Evolutionary conservation across 2,329 filamentous ascomycete species (phyloP).

Genomic region (Monosporascus sp.): DNA sequence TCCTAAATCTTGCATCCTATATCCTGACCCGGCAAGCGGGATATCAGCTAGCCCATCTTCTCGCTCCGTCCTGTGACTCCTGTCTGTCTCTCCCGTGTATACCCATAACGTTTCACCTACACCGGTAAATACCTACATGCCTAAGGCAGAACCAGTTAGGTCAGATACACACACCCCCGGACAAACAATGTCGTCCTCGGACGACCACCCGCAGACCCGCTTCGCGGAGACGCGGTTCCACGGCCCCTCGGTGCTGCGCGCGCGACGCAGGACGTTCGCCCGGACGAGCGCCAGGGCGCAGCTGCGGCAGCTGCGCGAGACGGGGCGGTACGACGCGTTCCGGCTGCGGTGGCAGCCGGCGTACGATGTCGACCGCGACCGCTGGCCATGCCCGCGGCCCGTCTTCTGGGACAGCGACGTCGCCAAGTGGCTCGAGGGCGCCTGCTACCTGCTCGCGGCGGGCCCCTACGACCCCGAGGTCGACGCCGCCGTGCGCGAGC

Average conservation of each 20-base stretch:
- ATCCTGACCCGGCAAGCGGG: too few relatives aligned
- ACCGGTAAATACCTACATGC: too few relatives aligned
- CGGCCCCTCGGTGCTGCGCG: slow-evolving; percentile 28
- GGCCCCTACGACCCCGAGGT: slow-evolving; percentile 37
- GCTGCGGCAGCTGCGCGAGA: slow-evolving; percentile 45
- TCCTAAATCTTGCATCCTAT: too few relatives aligned
- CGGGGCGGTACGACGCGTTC: slow-evolving; percentile 54
- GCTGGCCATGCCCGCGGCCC: slow-evolving; percentile 52
- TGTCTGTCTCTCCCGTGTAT: too few relatives aligned
- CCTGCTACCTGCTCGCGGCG: slow-evolving; percentile 47
- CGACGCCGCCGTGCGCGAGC: slow-evolving; percentile 44
- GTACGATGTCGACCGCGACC: slow-evolving; percentile 42
- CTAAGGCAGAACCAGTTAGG: too few relatives aligned
- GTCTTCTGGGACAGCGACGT: slow-evolving; percentile 52
- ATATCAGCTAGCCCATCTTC: too few relatives aligned
- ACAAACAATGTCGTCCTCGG: slow-evolving; percentile 44
- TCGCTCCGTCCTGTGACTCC: too few relatives aligned
- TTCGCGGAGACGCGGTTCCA: slow-evolving; percentile 31
- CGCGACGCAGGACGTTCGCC: slow-evolving; percentile 27
- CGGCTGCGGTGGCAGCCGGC: slow-evolving; percentile 49
- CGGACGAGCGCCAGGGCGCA: slow-evolving; percentile 42
- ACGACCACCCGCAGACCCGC: slow-evolving; percentile 27
- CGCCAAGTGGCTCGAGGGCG: slow-evolving; percentile 59
- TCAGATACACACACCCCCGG: not conserved
- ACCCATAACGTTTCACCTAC: too few relatives aligned